These are phyloP conservation scores for Quercus robur DNA, from an alignment of 306 rosid species.

Conservation along the genomic window DNA sequence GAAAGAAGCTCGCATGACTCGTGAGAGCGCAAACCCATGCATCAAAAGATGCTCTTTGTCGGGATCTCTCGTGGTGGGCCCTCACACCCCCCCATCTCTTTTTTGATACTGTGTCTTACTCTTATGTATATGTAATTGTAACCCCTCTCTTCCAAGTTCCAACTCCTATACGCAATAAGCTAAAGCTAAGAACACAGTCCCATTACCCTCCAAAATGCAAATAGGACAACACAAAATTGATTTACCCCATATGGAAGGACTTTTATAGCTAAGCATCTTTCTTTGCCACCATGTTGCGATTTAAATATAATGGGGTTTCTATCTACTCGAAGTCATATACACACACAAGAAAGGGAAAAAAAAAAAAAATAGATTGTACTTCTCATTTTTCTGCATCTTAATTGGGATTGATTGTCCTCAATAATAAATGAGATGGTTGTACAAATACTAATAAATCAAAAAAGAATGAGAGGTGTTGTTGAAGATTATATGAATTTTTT, in stretches of 20 bases:
- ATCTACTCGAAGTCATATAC: not conserved
- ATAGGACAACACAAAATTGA: not conserved
- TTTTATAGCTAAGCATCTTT: not conserved
- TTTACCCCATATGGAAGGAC: not conserved
- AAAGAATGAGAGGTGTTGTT: not conserved
- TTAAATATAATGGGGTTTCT: not conserved
- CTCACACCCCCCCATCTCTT: not conserved
- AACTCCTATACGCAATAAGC: too few relatives aligned
- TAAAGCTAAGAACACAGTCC: not conserved
- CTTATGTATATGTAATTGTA: not conserved
- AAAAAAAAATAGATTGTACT: not conserved
- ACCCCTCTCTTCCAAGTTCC: too few relatives aligned
- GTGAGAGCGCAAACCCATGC: slow-evolving; percentile 39
- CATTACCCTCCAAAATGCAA: not conserved
- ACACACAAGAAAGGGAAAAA: not conserved
- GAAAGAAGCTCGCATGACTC: slow-evolving; percentile 17
- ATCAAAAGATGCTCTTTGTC: slow-evolving; percentile 82
- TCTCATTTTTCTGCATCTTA: not conserved
- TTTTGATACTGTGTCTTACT: not conserved
- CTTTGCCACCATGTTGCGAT: not conserved
- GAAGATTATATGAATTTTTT: too few relatives aligned
- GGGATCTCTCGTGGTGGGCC: slow-evolving; percentile 28
- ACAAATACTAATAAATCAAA: not conserved
- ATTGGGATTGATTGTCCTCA: not conserved
- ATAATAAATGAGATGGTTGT: not conserved